These are phyloP conservation scores for Withania somnifera DNA, from an alignment of 305 asterid species.

Conservation along the genomic window DNA sequence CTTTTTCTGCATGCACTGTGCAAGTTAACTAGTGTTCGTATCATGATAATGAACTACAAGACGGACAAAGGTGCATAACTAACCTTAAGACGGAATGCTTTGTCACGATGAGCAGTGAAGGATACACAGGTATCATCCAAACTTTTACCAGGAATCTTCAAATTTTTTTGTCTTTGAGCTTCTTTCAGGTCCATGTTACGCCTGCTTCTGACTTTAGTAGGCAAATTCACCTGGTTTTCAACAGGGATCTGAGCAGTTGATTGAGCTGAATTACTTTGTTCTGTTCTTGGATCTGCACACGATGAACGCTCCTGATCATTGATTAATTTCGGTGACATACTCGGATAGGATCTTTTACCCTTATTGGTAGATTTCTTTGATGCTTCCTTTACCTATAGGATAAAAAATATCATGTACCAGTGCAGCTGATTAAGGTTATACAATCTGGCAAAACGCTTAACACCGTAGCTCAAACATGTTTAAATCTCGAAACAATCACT, in stretches of 20 bases:
- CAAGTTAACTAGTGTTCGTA: neutral
- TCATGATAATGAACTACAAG: conserved; percentile 7
- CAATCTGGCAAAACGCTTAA: neutral
- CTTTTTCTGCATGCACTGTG: conserved; percentile 35
- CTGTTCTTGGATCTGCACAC: conserved; percentile 47
- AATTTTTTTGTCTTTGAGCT: conserved; percentile 38
- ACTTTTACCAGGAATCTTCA: conserved; percentile 41
- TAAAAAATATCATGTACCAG: conserved; percentile 12
- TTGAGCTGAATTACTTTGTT: conserved; percentile 79
- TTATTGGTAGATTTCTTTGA: conserved; percentile 34
- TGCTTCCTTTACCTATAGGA: conserved; percentile 45
- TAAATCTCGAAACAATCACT: neutral
- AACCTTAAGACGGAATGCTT: conserved; percentile 39
- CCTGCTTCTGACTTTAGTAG: conserved; percentile 65
- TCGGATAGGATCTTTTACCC: conserved; percentile 47
- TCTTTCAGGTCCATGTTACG: conserved; percentile 51
- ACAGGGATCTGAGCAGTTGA: conserved; percentile 42
- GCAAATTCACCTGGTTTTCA: conserved; percentile 38
- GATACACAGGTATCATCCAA: conserved; percentile 33
- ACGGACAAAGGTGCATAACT: neutral
- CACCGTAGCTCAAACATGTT: neutral
- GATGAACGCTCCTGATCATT: conserved; percentile 55
- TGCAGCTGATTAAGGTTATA: neutral
- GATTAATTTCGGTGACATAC: conserved; percentile 42
- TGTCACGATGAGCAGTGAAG: conserved; percentile 32